A percentile compares a stretch with the other conserved stretches of the same genome.
These are phyloP conservation scores for Fusarium torreyae DNA, from an alignment of 2,329 filamentous ascomycete species.

Conservation along the genomic window DNA sequence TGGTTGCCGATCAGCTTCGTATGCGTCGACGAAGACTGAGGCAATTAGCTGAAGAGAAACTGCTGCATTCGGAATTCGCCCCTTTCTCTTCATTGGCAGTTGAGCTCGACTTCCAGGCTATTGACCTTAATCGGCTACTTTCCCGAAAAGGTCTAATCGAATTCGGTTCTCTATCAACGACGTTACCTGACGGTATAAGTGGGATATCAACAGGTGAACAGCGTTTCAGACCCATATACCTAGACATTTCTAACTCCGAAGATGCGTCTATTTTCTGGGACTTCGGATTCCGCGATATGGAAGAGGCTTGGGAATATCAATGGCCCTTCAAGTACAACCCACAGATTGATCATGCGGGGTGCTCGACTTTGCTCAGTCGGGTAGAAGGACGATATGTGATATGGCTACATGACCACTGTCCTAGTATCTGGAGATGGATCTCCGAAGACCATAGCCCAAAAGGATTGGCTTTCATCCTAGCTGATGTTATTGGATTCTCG, in stretches of 20 bases:
- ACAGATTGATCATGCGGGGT: too few species aligned
- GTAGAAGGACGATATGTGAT: background rate
- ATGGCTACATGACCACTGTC: background rate
- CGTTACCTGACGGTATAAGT: fast-evolving
- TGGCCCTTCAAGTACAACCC: fast-evolving
- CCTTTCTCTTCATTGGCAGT: too few species aligned
- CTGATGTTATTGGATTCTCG: too few species aligned
- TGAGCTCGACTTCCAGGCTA: background rate
- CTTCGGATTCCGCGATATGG: background rate
- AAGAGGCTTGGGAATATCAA: background rate
- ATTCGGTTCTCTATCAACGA: background rate
- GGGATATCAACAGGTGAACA: fast-evolving
- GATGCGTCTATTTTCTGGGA: background rate
- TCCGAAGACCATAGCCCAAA: too few species aligned
- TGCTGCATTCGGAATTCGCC: fast-evolving
- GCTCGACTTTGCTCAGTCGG: too few species aligned
- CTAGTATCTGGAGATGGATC: background rate
- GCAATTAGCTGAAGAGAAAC: background rate
- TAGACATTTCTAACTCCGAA: fast-evolving
- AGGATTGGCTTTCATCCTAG: background rate
- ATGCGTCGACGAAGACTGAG: fast-evolving
- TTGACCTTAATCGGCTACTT: background rate
- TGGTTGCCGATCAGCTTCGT: background rate
- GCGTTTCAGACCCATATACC: background rate
- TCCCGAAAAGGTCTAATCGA: fast-evolving